Base-by-base conservation (phyloP, 176 grass and related monocot genomes). In the Avena atlantica region DNA sequence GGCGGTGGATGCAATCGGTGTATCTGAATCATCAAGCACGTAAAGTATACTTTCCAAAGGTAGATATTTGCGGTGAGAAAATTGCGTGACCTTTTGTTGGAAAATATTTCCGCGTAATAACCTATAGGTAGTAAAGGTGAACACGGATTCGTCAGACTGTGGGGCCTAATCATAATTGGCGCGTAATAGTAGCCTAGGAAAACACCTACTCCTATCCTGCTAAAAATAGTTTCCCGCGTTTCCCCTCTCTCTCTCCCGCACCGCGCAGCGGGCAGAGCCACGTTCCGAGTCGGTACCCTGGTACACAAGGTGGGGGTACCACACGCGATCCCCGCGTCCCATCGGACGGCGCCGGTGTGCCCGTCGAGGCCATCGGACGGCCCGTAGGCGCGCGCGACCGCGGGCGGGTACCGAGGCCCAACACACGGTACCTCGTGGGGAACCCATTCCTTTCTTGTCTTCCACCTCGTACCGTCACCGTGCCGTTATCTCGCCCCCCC, bases 391-490 rank as follows among this genome's bases (percentile, higher is more conserved):
- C 12, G 31, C 34, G 3, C 49, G 5, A 64, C 19, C 40, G 45
- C 42, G 6, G 9, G 69, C 1, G 86, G n/a, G 37, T 15, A 21
- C 51, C 42, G 25, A 37, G 44, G 61, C 17, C 76, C 51, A 23
- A 31, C 5, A 40, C 65, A 69, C 65, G 31, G 78, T 3, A 13
- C 75, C 55, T 29, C 6, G 81, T 29, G 88, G 87, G 88, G 83
- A 80, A 20, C 85, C 83, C 51, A 88, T 91, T 85, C 89, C 77
- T 91, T 88, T 60, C 89, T 84, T 81, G 89, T 16, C 21, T 16
- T 55, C 31, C 4, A 29, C 58, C 78, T 44, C 48, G 34, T 13
- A 21, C 10, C 49, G 48, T 11, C 27, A 52, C 44, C 34, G 58
- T 70, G 70, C 64, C 84, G 84, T 86, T 85, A 85, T 55, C 71